These are phyloP conservation scores for Phytophthora cactorum DNA, from an alignment of 352 stramenopile species.

Conservation along the genomic window DNA sequence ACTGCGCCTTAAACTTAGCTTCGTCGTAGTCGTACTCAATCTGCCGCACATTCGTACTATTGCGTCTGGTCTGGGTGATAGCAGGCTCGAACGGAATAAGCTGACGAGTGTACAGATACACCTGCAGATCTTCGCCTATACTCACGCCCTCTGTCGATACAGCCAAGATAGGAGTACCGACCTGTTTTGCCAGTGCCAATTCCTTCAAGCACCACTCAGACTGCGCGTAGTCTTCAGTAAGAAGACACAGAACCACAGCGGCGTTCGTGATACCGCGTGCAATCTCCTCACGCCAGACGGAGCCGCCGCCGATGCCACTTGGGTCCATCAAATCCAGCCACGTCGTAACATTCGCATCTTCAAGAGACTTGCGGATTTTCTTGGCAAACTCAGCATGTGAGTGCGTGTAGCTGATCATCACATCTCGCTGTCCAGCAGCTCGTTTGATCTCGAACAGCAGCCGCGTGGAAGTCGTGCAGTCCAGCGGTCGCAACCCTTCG, in stretches of 20 bases:
- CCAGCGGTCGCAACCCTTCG: conserved; percentile 68
- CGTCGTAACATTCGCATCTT: conserved; percentile 82
- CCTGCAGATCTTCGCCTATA: conserved; percentile 78
- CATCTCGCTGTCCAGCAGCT: conserved; percentile 76
- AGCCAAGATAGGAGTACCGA: conserved; percentile 76
- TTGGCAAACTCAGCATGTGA: conserved; percentile 83
- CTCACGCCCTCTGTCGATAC: conserved; percentile 71
- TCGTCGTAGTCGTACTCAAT: conserved; percentile 88
- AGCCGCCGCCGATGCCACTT: conserved; percentile 81
- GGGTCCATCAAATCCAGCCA: conserved; percentile 89
- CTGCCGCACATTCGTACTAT: conserved; percentile 59
- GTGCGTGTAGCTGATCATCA: conserved; percentile 92
- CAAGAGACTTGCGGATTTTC: conserved; percentile 72
- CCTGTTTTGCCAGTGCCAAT: conserved; percentile 80
- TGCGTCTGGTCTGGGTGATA: conserved; percentile 61
- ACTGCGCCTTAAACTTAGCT: conserved; percentile 70
- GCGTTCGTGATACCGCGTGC: conserved; percentile 80
- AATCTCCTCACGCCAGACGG: conserved; percentile 86
- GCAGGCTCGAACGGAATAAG: conserved; percentile 78
- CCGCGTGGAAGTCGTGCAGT: conserved; percentile 81
- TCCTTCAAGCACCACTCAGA: conserved; percentile 90
- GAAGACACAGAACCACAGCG: conserved; percentile 73
- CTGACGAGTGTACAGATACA: conserved; percentile 87
- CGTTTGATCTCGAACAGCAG: conserved; percentile 85
- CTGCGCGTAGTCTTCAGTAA: conserved; percentile 81